Conservation (phyloP, 2,329 filamentous ascomycete genomes). For the Diaporthe sp. region DNA sequence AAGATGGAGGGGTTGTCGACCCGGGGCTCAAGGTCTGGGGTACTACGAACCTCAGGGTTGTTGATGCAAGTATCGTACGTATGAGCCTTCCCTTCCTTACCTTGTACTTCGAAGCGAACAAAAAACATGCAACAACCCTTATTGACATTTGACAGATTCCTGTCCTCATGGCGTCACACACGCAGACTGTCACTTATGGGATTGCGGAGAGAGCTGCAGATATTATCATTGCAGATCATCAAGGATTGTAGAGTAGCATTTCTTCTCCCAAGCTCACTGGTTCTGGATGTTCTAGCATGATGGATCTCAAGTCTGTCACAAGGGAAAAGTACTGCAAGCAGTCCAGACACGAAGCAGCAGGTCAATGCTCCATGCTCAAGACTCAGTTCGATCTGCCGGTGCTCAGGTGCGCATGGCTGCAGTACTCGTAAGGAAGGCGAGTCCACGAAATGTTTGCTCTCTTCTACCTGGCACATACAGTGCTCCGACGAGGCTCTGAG, state of each 20-base stretch:
- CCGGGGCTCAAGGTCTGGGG: constrained; percentile 55
- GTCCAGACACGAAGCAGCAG: background rate
- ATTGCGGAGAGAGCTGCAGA: constrained; percentile 30
- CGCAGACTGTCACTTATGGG: constrained; percentile 26
- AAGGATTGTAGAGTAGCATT: background rate
- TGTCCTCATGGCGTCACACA: constrained; percentile 16
- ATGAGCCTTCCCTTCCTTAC: background rate
- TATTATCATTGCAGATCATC: constrained; percentile 15
- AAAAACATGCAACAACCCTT: no score
- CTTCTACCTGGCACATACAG: background rate
- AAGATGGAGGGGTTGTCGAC: constrained; percentile 56
- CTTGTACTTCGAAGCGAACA: background rate
- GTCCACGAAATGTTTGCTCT: background rate
- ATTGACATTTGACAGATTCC: background rate
- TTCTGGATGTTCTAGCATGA: no score
- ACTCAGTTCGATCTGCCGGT: background rate
- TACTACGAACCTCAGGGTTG: constrained; percentile 54
- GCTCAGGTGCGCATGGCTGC: background rate
- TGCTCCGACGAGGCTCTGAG: background rate
- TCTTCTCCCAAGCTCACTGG: background rate
- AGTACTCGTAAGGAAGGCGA: background rate
- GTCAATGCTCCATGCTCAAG: background rate
- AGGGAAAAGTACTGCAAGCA: background rate
- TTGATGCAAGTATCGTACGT: constrained; percentile 52
- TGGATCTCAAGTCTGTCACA: background rate